Evolutionary conservation across 305 asterid genomes (phyloP).

Genomic region (Plantago lanceolata): DNA sequence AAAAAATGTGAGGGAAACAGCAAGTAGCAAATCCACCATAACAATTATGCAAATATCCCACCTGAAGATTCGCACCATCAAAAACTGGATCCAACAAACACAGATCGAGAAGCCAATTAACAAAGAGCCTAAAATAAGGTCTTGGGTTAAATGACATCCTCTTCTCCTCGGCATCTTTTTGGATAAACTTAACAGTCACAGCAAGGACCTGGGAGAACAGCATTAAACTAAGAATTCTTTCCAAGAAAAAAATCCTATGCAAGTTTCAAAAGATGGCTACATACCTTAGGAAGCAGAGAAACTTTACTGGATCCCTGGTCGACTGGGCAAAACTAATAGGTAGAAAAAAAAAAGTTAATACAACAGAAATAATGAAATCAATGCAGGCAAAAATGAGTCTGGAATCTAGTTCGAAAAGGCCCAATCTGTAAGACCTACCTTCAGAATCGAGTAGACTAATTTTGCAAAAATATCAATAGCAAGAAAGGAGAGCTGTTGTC

Average conservation of each 20-base stretch:
- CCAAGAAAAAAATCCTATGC: slow-evolving; percentile 4
- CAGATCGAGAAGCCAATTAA: slow-evolving; percentile 86
- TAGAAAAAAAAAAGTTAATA: slow-evolving; percentile 26
- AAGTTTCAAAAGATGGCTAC: slow-evolving; percentile 14
- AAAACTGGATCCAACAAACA: slow-evolving; percentile 81
- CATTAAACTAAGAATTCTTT: slow-evolving; percentile 14
- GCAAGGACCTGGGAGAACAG: slow-evolving; percentile 63
- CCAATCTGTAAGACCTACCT: slow-evolving; percentile 44
- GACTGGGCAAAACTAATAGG: slow-evolving; percentile 61
- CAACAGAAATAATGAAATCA: slow-evolving; percentile 11
- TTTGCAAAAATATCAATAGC: slow-evolving; percentile 92
- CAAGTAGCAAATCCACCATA: slow-evolving; percentile 6
- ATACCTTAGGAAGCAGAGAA: slow-evolving; percentile 80
- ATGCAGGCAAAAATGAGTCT: neutral
- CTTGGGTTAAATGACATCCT: slow-evolving; percentile 70
- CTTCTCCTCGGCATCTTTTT: slow-evolving; percentile 80
- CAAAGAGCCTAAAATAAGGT: slow-evolving; percentile 86
- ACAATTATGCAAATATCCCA: slow-evolving; percentile 14
- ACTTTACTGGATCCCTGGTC: slow-evolving; percentile 75
- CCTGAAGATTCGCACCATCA: slow-evolving; percentile 97
- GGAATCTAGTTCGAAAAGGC: slow-evolving; percentile 8
- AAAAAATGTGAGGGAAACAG: neutral
- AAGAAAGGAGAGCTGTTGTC: slow-evolving; percentile 82
- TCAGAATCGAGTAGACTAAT: slow-evolving; percentile 75
- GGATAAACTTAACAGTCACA: slow-evolving; percentile 73